Evolutionary conservation across 2,329 filamentous ascomycete species (phyloP).

Genomic region (Trichoderma sp.): DNA sequence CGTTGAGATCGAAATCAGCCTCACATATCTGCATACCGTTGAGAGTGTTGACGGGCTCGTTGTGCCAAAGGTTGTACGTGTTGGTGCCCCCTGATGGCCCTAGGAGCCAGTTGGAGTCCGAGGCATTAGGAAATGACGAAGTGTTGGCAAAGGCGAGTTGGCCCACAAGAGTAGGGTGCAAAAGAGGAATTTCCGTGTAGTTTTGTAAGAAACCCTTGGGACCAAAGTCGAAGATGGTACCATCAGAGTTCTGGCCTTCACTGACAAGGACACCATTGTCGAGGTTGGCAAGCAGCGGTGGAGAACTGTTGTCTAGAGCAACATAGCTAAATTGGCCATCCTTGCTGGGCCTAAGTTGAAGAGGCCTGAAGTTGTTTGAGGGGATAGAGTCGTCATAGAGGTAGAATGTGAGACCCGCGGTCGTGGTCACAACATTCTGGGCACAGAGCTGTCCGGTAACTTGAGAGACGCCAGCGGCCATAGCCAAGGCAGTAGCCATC

Average conservation of each 20-base stretch:
- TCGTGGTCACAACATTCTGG: not conserved
- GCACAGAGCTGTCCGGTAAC: conserved; percentile 1
- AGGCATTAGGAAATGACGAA: not conserved
- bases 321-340: conserved; percentile 9
- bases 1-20: conserved; percentile 18
- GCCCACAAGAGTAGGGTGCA: conserved; percentile 2
- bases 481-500: not conserved
- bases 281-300: not conserved
- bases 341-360: conserved; percentile 10
- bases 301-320: conserved; percentile 14
- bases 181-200: not conserved
- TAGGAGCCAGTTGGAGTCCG: conserved; percentile 10
- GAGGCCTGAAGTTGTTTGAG: conserved; percentile 1
- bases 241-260: not conserved
- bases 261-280: conserved; percentile 12
- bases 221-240: conserved; percentile 3
- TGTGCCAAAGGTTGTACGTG: conserved; percentile 12
- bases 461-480: not conserved
- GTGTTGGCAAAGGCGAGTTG: conserved; percentile 14
- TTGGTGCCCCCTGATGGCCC: not conserved
- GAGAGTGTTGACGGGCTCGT: conserved; percentile 2
- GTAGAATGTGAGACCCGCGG: conserved; percentile 5
- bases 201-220: conserved; percentile 11
- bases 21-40: conserved; percentile 17
- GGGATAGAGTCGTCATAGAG: conserved; percentile 12